phyloP scores from a whole-genome alignment of 371 early-diverging fungal genomes.

The Mortierella sp. region DNA sequence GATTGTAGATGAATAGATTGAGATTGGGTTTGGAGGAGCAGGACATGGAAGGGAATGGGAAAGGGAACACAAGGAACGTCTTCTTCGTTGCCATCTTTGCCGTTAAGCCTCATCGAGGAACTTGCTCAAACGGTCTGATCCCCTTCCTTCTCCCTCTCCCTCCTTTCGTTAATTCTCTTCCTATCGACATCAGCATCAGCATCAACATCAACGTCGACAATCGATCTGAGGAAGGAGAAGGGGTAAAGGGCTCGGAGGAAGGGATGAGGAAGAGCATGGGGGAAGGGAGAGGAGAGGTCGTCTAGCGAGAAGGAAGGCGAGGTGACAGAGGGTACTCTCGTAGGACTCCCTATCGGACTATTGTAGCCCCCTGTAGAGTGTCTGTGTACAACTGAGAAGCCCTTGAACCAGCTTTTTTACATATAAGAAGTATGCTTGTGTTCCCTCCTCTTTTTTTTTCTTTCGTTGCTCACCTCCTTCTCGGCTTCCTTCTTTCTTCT shows the following conservation, averaged over 20 bases:
- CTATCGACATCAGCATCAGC: neutral
- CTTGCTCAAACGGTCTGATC: neutral
- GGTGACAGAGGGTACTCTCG: neutral
- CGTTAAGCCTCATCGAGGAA: neutral
- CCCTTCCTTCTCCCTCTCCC: neutral
- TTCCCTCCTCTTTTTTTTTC: neutral
- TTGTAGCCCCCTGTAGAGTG: too few species aligned
- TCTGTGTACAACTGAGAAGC: slow-evolving; percentile 5
- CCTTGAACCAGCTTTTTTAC: slow-evolving; percentile 5
- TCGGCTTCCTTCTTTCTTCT: neutral
- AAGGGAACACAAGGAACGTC: neutral
- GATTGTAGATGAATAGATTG: neutral
- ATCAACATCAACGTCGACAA: neutral
- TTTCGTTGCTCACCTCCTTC: neutral
- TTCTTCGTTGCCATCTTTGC: neutral
- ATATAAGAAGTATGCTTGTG: neutral
- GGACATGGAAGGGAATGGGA: neutral
- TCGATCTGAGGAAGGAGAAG: neutral
- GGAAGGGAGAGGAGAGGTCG: neutral
- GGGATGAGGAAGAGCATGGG: neutral
- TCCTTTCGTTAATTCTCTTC: slow-evolving; percentile 13
- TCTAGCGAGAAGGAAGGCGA: neutral
- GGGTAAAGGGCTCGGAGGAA: neutral
- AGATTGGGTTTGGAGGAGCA: neutral
- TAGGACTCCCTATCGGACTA: too few species aligned